A percentile compares a stretch with the other conserved stretches of the same genome.
These are phyloP conservation scores for Cercospora nicotianae DNA, from an alignment of 2,329 filamentous ascomycete species.

Conservation along the genomic window DNA sequence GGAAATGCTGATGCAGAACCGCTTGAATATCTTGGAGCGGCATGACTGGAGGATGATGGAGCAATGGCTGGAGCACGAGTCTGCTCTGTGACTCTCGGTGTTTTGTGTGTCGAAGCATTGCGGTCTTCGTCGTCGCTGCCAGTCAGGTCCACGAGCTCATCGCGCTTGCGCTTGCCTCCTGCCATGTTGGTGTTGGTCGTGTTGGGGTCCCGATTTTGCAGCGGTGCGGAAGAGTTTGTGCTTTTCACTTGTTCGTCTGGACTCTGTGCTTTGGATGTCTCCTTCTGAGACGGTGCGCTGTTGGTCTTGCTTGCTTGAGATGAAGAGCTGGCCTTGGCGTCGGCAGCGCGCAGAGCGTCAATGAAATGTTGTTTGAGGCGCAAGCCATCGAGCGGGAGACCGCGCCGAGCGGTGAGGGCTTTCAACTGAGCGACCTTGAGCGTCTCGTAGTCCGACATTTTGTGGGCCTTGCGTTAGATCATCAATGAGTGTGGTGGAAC, in stretches of 20 bases:
- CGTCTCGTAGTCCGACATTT: neutral
- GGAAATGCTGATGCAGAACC: conserved; percentile 12
- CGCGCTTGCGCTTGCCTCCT: conserved; percentile 26
- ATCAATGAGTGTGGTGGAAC: neutral
- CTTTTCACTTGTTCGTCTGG: neutral
- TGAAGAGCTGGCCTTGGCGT: neutral
- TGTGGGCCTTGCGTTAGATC: neutral
- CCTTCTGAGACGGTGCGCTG: neutral
- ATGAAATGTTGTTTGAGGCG: neutral
- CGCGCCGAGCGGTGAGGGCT: neutral
- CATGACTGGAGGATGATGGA: neutral
- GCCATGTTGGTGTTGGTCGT: neutral
- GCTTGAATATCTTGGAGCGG: conserved; percentile 15
- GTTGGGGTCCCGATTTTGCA: neutral
- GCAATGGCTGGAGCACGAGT: conserved; percentile 3
- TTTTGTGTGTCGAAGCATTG: conserved; percentile 7
- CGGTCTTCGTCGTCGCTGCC: conserved; percentile 21
- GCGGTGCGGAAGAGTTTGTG: neutral
- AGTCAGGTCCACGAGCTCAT: conserved; percentile 27
- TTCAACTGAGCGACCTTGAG: neutral
- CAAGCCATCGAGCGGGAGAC: neutral
- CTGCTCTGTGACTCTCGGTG: neutral
- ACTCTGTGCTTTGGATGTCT: neutral
- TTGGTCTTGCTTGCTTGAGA: neutral
- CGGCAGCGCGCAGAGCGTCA: neutral